Conservation (phyloP, 805 yeast species). For the Kodamaea leandrae region DNA sequence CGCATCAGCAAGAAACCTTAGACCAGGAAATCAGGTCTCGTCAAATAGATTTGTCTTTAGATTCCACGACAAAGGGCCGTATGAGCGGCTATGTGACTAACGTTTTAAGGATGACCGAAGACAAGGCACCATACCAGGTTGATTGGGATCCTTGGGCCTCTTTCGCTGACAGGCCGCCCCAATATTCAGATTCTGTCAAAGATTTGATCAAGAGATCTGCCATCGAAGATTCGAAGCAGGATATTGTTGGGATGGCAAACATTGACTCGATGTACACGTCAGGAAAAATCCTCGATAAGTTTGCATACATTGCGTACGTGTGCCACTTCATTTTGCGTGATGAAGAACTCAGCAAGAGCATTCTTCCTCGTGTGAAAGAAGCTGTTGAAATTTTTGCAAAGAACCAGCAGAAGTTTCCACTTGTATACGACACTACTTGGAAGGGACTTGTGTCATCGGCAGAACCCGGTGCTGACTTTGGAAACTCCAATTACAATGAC, state of each 20-base stretch:
- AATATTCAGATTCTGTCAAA: conserved; percentile 32
- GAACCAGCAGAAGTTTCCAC: conserved; percentile 70
- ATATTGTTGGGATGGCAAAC: conserved; percentile 56
- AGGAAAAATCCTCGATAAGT: conserved; percentile 86
- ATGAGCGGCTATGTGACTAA: conserved; percentile 45
- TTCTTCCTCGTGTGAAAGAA: conserved; percentile 57
- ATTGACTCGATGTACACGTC: conserved; percentile 86
- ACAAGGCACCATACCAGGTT: conserved; percentile 37
- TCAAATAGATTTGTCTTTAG: conserved; percentile 36
- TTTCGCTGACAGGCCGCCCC: conserved; percentile 31
- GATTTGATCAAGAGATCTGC: conserved; percentile 47
- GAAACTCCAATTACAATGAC: conserved; percentile 68
- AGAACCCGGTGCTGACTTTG: conserved; percentile 62
- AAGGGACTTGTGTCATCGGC: conserved; percentile 75
- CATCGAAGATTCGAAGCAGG: conserved; percentile 50
- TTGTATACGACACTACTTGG: conserved; percentile 78
- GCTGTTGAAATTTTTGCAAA: conserved; percentile 68
- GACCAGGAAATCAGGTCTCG: conserved; percentile 21
- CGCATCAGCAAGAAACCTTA: conserved; percentile 48
- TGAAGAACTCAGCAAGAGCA: conserved; percentile 43
- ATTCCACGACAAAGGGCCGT: conserved; percentile 50
- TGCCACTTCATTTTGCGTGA: conserved; percentile 66
- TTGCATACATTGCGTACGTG: conserved; percentile 79
- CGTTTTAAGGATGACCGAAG: conserved; percentile 40
- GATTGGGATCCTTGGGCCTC: conserved; percentile 58